phyloP scores from a whole-genome alignment of 2,329 filamentous ascomycete genomes.

The Thielaviopsis ethacetica region DNA sequence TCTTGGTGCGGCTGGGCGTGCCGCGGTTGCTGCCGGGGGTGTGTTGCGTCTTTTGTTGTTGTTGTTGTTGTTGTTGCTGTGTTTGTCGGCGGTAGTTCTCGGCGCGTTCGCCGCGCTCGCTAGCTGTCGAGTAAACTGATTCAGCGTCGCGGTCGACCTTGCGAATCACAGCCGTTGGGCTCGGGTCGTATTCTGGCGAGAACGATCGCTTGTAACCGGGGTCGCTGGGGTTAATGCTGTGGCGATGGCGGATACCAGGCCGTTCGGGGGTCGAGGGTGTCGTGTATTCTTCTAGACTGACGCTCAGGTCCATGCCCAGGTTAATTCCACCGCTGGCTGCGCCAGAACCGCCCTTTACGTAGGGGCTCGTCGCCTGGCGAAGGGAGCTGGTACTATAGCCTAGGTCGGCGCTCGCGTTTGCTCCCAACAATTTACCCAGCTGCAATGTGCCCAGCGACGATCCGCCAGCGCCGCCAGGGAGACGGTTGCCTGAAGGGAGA shows the following conservation, averaged over 20 bases:
- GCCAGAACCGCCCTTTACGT: slow-evolving; percentile 29
- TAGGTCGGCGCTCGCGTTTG: slow-evolving; percentile 28
- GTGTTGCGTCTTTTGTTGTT: neutral
- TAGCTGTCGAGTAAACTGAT: slow-evolving; percentile 14
- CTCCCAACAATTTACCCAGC: slow-evolving; percentile 19
- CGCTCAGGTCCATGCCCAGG: slow-evolving; percentile 1
- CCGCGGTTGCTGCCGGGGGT: slow-evolving; percentile 14
- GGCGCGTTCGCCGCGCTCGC: slow-evolving; percentile 2
- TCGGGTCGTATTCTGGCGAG: slow-evolving; percentile 60
- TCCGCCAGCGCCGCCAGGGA: neutral
- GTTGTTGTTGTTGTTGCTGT: neutral
- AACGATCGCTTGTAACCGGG: slow-evolving; percentile 38
- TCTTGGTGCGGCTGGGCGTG: slow-evolving; percentile 22
- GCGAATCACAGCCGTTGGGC: slow-evolving; percentile 54
- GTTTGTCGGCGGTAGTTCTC: neutral
- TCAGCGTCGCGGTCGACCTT: slow-evolving; percentile 36
- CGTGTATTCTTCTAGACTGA: slow-evolving; percentile 6
- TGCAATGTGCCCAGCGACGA: slow-evolving; percentile 24
- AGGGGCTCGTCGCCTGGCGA: slow-evolving; percentile 75
- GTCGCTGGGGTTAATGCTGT: slow-evolving; percentile 10
- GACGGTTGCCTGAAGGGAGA: slow-evolving; percentile 1
- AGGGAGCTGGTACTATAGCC: slow-evolving; percentile 68
- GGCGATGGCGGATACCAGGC: neutral
- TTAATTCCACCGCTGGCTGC: neutral
- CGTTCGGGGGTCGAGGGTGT: slow-evolving; percentile 8